These are phyloP conservation scores for Anisodus acutangulus DNA, from an alignment of 257 asterid species.

Conservation along the genomic window DNA sequence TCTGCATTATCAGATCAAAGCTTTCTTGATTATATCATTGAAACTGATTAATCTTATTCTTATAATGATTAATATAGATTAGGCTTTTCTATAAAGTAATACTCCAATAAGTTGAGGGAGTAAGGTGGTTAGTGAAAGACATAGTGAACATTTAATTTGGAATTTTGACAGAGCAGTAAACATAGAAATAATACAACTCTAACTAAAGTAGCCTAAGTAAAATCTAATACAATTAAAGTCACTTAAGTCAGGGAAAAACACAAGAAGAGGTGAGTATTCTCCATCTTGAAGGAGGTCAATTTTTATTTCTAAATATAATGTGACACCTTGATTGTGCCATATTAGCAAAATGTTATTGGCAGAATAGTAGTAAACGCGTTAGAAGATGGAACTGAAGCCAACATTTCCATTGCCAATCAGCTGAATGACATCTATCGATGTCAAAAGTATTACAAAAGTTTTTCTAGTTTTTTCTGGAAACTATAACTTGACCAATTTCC, in stretches of 20 bases:
- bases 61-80: not conserved
- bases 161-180: not conserved
- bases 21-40: slow-evolving; percentile 14
- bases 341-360: not conserved
- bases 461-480: slow-evolving; percentile 8
- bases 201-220: not conserved
- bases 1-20: slow-evolving; percentile 15
- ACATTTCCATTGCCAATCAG: not conserved
- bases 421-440: not conserved
- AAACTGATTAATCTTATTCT: not conserved
- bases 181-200: not conserved
- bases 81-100: not conserved
- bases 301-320: not conserved
- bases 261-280: too few species aligned
- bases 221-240: not conserved
- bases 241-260: too few species aligned
- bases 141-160: not conserved
- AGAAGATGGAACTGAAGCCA: not conserved
- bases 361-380: slow-evolving; percentile 22
- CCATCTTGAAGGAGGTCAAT: not conserved
- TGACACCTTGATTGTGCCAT: slow-evolving; percentile 19
- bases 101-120: not conserved
- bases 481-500: not conserved
- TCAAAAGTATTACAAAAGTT: not conserved
- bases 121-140: not conserved